These are phyloP conservation scores for Rhizopogon vesiculosus DNA, from an alignment of 768 basidiomycete genomes.

Conservation along the genomic window DNA sequence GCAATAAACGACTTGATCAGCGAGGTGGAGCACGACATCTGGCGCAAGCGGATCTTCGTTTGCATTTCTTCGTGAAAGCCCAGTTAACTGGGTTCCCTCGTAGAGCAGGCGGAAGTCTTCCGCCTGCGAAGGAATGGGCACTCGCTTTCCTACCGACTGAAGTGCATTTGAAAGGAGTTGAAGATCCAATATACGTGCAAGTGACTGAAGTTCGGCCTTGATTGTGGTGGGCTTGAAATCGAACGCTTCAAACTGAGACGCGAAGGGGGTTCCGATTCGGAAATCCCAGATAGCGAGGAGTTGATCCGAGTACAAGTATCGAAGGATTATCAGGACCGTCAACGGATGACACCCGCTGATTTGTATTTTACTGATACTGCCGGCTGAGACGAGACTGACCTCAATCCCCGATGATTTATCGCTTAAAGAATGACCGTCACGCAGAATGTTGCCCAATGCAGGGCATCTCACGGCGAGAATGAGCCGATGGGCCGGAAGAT, in stretches of 20 bases:
- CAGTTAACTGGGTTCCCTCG: slow-evolving; percentile 15
- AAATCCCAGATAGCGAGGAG: slow-evolving; percentile 82
- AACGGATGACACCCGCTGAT: slow-evolving; percentile 60
- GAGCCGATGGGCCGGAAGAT: slow-evolving; percentile 59
- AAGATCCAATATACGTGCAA: slow-evolving; percentile 60
- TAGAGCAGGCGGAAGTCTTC: slow-evolving; percentile 50
- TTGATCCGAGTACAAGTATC: slow-evolving; percentile 87
- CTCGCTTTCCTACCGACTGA: slow-evolving; percentile 55
- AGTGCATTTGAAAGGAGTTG: slow-evolving; percentile 49
- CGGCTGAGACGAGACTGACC: slow-evolving; percentile 16
- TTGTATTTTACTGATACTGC: slow-evolving; percentile 25
- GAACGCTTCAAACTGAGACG: slow-evolving; percentile 31
- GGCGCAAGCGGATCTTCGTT: slow-evolving; percentile 34
- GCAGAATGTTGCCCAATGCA: slow-evolving; percentile 40
- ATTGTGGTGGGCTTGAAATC: slow-evolving; percentile 43
- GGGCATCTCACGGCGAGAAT: slow-evolving; percentile 60
- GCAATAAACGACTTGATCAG: slow-evolving; percentile 56
- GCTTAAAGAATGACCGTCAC: slow-evolving; percentile 22
- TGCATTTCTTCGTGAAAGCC: slow-evolving; percentile 3
- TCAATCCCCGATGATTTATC: slow-evolving; percentile 27
- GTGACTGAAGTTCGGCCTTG: slow-evolving; percentile 55
- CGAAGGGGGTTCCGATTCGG: slow-evolving; percentile 47
- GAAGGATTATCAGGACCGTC: slow-evolving; percentile 67
- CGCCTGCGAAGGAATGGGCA: slow-evolving; percentile 42
- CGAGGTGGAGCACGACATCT: slow-evolving; percentile 70